Evolutionary conservation across 352 stramenopile species (phyloP), one percentile per base, ranked within the genome.

Genomic region (Phytopythium delawarense): DNA sequence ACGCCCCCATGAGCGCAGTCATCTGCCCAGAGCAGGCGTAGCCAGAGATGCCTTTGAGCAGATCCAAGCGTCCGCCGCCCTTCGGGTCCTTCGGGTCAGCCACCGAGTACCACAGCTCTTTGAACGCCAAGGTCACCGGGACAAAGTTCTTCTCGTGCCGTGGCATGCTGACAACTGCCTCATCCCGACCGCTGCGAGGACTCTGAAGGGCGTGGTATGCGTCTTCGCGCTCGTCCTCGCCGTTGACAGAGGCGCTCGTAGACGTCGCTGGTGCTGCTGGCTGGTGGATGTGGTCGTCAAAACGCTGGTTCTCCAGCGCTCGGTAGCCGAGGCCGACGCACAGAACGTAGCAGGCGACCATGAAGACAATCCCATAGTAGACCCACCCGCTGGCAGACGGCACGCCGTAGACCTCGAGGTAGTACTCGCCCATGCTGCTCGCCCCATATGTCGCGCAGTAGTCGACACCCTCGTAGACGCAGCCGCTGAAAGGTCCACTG

Each of bases 1-100:
- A 59, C 80, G 67, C 82, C 13, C 89, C 88, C 82, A 96, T 96
- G 1, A 98, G 64, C 15, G 85, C 89, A 25, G 84, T 96, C 67
- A 97, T 78, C 18, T 74, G 83, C 5, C 87, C 86, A 35, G 87
- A 71, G 28, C 76, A 63, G 39, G 89, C 75, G n/a, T 87, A 84
- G 23, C 87, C 87, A 57, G 48, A 77, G 15, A 96, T 74, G 32
- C 74, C 78, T 46, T 91, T 89, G 11, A 97, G 63, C 46, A 97
- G 66, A 44, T 74, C 56, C 16, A 74, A 28, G 7, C 52, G 59
- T 25, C 4, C n/a, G 28, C 50, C 20, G 18, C 64, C 59, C 32
- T 70, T 66, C 6, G 50, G 67, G 40, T 76, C 69, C 32, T 62
- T 65, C 0, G 74, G 71, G n/a, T 58, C 46, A 11, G 68, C 56